Conservation (phyloP, 192 early-diverging fungal species). For the Mortierella claussenii region DNA sequence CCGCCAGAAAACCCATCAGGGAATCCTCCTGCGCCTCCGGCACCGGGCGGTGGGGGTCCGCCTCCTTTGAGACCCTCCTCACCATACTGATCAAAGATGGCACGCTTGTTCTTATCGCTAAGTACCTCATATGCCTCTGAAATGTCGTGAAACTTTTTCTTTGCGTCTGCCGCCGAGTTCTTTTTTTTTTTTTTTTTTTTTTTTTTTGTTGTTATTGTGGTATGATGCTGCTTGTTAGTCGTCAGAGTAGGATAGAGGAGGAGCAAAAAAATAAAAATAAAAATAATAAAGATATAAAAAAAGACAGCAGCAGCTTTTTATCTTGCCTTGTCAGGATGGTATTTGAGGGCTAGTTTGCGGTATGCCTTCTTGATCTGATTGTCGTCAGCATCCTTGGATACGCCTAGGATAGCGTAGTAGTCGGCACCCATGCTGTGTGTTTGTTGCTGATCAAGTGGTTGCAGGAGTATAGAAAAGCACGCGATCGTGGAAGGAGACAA, state of each 20-base stretch:
- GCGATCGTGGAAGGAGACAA: too few species aligned
- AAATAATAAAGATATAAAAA: neutral
- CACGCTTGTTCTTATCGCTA: slow-evolving; percentile 90
- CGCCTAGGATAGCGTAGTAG: slow-evolving; percentile 93
- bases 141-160: slow-evolving; percentile 95
- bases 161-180: slow-evolving; percentile 57
- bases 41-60: slow-evolving; percentile 26
- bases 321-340: slow-evolving; percentile 56
- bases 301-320: too few species aligned
- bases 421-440: slow-evolving; percentile 90
- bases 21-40: slow-evolving; percentile 62
- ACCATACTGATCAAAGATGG: slow-evolving; percentile 94
- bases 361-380: slow-evolving; percentile 86
- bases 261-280: neutral
- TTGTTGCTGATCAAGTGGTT: neutral
- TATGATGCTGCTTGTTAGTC: neutral
- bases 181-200: neutral
- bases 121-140: slow-evolving; percentile 97
- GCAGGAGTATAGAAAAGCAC: neutral
- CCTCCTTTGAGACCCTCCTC: slow-evolving; percentile 92
- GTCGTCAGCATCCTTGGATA: slow-evolving; percentile 80
- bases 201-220: neutral
- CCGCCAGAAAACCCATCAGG: slow-evolving; percentile 69
- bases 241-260: neutral
- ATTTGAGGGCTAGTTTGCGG: slow-evolving; percentile 63